Evolutionary conservation across 345 rosid genomes (phyloP).

Genomic region (Zanthoxylum bungeanum): DNA sequence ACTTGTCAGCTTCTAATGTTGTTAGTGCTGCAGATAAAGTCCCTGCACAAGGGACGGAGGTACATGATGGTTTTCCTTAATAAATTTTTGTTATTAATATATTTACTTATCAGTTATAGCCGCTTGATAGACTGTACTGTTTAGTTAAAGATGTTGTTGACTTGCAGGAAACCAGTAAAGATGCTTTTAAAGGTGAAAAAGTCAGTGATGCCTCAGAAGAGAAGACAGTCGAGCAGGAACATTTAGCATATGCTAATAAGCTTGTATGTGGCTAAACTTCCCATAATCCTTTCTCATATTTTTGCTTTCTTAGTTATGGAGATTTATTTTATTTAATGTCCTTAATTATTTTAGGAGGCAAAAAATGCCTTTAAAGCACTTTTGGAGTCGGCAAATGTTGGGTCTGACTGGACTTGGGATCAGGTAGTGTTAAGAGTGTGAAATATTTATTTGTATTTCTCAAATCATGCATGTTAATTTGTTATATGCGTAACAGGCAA

Average conservation of each 20-base stretch:
- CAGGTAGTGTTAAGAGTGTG: conserved; percentile 48
- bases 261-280: conserved; percentile 40
- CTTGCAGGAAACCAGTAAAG: conserved; percentile 47
- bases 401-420: conserved; percentile 97
- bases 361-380: conserved; percentile 77
- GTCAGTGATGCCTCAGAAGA: conserved; percentile 46
- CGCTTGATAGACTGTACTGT: conserved; percentile 8
- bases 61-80: conserved; percentile 12
- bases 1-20: conserved; percentile 22
- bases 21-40: conserved; percentile 31
- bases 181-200: conserved; percentile 38
- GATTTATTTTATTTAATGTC: conserved; percentile 9
- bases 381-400: conserved; percentile 75
- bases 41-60: conserved; percentile 37
- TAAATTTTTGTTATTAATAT: neutral
- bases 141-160: conserved; percentile 15
- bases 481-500: conserved; percentile 48
- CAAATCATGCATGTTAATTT: conserved; percentile 21
- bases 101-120: conserved; percentile 1
- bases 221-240: conserved; percentile 53
- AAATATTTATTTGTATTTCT: conserved; percentile 9
- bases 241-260: conserved; percentile 56
- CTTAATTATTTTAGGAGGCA: conserved; percentile 56
- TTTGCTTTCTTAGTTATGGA: conserved; percentile 17
- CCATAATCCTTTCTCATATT: conserved; percentile 1